Evolutionary conservation across 768 basidiomycete genomes (phyloP), one percentile per base, ranked within the genome.

Genomic region (Leccinum aurantiacum): DNA sequence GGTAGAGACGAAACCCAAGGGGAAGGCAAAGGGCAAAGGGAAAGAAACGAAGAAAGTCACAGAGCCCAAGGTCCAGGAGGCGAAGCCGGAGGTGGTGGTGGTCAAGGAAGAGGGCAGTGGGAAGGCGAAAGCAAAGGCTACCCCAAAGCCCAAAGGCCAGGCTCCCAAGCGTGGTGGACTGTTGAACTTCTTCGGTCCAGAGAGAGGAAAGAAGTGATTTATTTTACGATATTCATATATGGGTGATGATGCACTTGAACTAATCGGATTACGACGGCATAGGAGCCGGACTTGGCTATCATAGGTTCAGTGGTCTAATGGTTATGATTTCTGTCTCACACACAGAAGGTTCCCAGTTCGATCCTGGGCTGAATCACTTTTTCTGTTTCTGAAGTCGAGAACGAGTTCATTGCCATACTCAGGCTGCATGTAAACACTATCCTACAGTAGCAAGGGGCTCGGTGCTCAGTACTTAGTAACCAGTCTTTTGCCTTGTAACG

Each of bases 241-340:
- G 24, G 41, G 44, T 46, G 19, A 13, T 19, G 1, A 3, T 46
- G 19, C 19, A 19, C 10, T 19, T 3, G 10, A 5, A 10, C 5
- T 11, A 11, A 46, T 46, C 3, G 10, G 44, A 46, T 46, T 46
- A 10, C 44, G 19, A 19, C 0, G 2, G 15, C 17, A 33, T 33
- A 2, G 7, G 22, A 3, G 4, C 5, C 1, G 4, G 1, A 5
- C 13, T 35, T 35, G 0, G 8, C 0, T 0, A 5, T 7, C 15
- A 4, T 6, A 15, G 67, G 76, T 77, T 77, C 76, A 77, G 63
- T 77, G 76, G 76, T 77, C 76, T 77, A 77, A 76, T 78, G 76
- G 76, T 77, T 78, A 77, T 77, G 76, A 77, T 77, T 78, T 77
- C 77, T 78, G 76, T 78, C 76, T 77, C 75, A 78, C 75, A 76